Base-by-base conservation (phyloP, 2,329 filamentous ascomycete species). In the Pyrenochaeta sp. region DNA sequence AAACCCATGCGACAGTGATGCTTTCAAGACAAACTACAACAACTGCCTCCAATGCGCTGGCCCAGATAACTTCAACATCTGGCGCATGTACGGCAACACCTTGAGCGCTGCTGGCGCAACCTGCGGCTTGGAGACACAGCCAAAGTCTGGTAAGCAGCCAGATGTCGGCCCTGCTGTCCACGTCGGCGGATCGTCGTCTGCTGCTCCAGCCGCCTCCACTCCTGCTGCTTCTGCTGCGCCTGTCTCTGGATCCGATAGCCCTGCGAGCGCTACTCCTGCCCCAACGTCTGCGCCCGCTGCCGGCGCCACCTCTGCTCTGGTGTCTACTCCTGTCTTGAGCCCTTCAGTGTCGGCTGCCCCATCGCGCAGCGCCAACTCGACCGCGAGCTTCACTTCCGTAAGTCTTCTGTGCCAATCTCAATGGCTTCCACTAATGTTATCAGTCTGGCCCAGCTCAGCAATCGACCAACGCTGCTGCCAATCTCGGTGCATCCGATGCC, bases 1-100 rank as follows among this genome's bases (percentile, higher is more conserved):
- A 1, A 71, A 66, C 51, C 73, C 73, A 49, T 82, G 80, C 55
- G 63, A 69, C 7, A 74, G 76, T 51, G 63, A 71, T 7, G 68
- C 44, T 39, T 84, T 82, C 75, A 57, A 73, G 18, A 59, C 66
- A 12, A 69, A 77, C 56, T 78, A 82, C 66, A 64, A 77, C 20
- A 75, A 67, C 23, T 84, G 82, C 59, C 72, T 82, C 39, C 61
- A 73, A 37, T 82, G 80, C 59, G 73, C 79, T 15, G 68, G 68
- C n/a, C 66, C 68, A 11, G 74, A 78, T 36, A 77, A 79, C 37
- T 71, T 73, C 49, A 69, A 77, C 49, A 80, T 81, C 62, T 82
- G 80, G 80, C 61, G 71, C 37, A 76, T 76, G 67, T 82, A 82
- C 55, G 72, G 79, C 10, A 62, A 53, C 36, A 68, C 71, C 0